These are phyloP conservation scores for Mycena polygramma DNA, from an alignment of 768 basidiomycete genomes.

Conservation along the genomic window DNA sequence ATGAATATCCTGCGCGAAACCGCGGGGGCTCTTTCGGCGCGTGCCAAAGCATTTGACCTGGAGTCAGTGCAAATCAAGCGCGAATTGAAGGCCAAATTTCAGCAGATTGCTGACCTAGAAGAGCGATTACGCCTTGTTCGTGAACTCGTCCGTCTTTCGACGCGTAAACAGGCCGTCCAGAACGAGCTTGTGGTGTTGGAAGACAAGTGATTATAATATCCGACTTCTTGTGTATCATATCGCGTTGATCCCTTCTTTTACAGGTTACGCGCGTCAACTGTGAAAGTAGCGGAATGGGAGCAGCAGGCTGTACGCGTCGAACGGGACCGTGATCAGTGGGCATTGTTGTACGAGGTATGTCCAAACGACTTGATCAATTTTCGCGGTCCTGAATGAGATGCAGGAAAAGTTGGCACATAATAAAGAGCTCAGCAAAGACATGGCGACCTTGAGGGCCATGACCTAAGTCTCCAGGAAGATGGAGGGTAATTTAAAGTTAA, in stretches of 20 bases:
- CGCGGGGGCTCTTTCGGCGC: constrained; percentile 1
- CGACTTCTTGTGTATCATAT: background rate
- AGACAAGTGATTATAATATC: constrained; percentile 3
- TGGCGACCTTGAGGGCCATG: constrained; percentile 3
- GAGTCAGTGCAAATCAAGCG: background rate
- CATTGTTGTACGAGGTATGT: constrained; percentile 92
- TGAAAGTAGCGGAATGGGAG: constrained; percentile 54
- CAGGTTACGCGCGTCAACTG: background rate
- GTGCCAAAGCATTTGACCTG: background rate
- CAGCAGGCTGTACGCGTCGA: constrained; percentile 87
- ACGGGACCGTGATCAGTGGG: constrained; percentile 92
- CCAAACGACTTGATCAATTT: background rate
- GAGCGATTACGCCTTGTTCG: background rate
- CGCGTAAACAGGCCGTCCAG: constrained; percentile 2
- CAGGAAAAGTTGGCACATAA: background rate
- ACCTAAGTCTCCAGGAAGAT: background rate
- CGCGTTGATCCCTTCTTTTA: background rate
- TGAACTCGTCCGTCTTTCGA: background rate
- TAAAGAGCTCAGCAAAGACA: background rate
- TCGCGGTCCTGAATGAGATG: background rate
- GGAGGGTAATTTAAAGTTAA: background rate
- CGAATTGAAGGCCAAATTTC: background rate
- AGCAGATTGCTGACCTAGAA: constrained; percentile 3
- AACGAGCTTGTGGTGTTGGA: background rate
- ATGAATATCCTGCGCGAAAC: background rate